Evolutionary conservation across 805 yeast genomes (phyloP), one percentile per base, ranked within the genome.

Genomic region (Yarrowia phangngaensis): DNA sequence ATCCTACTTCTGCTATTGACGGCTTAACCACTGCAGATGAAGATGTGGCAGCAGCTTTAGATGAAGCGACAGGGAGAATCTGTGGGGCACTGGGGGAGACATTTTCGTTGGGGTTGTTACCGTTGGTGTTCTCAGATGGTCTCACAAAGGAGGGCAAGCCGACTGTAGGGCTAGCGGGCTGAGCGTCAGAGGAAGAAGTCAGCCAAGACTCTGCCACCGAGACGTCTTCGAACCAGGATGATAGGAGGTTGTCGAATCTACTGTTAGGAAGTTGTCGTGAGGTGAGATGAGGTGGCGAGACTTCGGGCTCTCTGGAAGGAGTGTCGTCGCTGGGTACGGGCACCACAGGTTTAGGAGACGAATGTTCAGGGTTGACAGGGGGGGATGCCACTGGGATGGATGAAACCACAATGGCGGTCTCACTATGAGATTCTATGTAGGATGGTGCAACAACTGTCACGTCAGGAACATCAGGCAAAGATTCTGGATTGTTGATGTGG

Each of bases 1-100:
- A 43, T 27, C 51, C 28, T 27, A 40, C 28, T 19, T n/a, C 23
- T 23, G 40, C 29, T 16, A 49, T 20, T 22, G 48, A 13, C 22
- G 32, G 23, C 28, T 12, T 15, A 20, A 32, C 23, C 16, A 16
- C 4, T 15, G 36, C 43, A 47, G 54, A 41, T 22, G 45, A 17
- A 14, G 43, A 17, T 16, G 52, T 19, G 12, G 51, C 28, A 40
- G 51, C 29, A 23, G 17, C 50, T 30, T 32, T 24, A 20, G 55
- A 35, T 3, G 43, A 35, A 8, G 43, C 38, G 13, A 14, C 27
- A 22, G 27, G 17, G n/a, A n/a, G n/a, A n/a, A n/a, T n/a, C n/a
- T n/a, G n/a, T n/a, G n/a, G n/a, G n/a, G n/a, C n/a, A n/a, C n/a
- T 6, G 41, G 17, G 11, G 41, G 24, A 15, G 41, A 24, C 12